Base-by-base conservation (phyloP, 305 asterid species). In the Solanum aculeatissimum region DNA sequence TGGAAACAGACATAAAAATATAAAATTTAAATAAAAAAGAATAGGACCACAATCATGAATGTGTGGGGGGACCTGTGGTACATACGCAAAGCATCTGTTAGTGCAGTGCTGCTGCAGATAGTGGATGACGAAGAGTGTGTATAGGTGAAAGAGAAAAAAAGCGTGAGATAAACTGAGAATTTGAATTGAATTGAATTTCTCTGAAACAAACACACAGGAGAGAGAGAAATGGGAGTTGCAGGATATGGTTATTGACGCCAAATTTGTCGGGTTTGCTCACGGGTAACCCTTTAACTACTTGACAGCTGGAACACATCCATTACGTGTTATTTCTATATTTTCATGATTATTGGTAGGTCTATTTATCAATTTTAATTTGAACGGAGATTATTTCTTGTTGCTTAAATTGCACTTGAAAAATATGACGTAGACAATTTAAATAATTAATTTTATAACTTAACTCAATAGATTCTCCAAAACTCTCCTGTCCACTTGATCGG, bases 1-100 rank as follows among this genome's bases (percentile, higher is more conserved):
- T 53, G 51, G 84, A 51, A 74, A 60, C 88, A 68, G 86, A 86
- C 88, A 86, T 86, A 80, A 83, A 47, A 57, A 58, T n/a, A 8
- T 13, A 14, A 2, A 21, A 19, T 2, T 23, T 2, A 23, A 23
- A 23, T 43, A 53, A 35, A 43, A 63, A 23, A 60, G 25, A 15
- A 38, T 60, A 62, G 84, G 84, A 81, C 58, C 74, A 38, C 84
- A 77, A 77, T 0, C 25, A 77, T 27, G 29, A 51, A 51, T 51
- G 82, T 49, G 40, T 35, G 25, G 29, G 63, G 63, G 81, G 81
- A 27, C 81, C 81, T 75, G 19, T 72, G 16, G 40, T 19, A 47
- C 27, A 74, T 74, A 25, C 2, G 45, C 18, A 77, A 49, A 77
- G 63, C 43, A 51, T 51, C 47, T 77, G 62, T 10, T 6, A 51